Evolutionary conservation across 1,284 basidiomycete genomes (phyloP).

Genomic region (Irpex rosettiformis): DNA sequence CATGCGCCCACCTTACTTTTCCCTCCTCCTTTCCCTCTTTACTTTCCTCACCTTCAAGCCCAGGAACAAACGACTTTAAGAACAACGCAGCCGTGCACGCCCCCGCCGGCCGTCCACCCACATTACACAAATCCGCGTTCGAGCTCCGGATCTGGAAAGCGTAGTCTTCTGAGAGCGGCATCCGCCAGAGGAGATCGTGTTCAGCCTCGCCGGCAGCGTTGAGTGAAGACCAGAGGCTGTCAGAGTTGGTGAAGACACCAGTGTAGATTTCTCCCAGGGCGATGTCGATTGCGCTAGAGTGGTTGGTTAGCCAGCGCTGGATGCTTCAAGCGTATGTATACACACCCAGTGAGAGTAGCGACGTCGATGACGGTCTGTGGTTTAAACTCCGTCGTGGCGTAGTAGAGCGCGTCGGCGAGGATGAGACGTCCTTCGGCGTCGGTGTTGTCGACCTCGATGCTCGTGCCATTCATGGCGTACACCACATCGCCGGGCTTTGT

Average conservation of each 20-base stretch:
- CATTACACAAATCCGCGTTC: conserved; percentile 83
- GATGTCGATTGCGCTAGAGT: conserved; percentile 55
- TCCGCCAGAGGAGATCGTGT: conserved; percentile 81
- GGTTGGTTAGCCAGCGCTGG: background rate
- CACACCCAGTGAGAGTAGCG: conserved; percentile 74
- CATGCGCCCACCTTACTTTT: conserved; percentile 70
- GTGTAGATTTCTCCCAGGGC: conserved; percentile 75
- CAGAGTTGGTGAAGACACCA: conserved; percentile 79
- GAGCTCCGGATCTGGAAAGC: conserved; percentile 73
- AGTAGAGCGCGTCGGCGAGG: conserved; percentile 83
- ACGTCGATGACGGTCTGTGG: conserved; percentile 84
- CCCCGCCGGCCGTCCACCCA: conserved; percentile 73
- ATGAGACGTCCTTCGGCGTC: conserved; percentile 86
- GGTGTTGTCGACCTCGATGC: conserved; percentile 86
- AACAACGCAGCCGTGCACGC: conserved; percentile 85
- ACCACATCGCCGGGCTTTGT: conserved; percentile 86
- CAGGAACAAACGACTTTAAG: conserved; percentile 79
- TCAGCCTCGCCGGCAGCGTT: conserved; percentile 69
- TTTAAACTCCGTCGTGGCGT: conserved; percentile 76
- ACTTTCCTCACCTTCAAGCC: conserved; percentile 53
- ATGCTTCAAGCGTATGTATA: background rate
- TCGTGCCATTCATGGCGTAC: conserved; percentile 87
- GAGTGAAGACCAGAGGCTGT: conserved; percentile 72
- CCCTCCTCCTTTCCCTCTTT: conserved; percentile 40
- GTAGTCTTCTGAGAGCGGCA: conserved; percentile 82